Base-by-base conservation (phyloP, 2,329 filamentous ascomycete genomes). In the Epichloe festucae region DNA sequence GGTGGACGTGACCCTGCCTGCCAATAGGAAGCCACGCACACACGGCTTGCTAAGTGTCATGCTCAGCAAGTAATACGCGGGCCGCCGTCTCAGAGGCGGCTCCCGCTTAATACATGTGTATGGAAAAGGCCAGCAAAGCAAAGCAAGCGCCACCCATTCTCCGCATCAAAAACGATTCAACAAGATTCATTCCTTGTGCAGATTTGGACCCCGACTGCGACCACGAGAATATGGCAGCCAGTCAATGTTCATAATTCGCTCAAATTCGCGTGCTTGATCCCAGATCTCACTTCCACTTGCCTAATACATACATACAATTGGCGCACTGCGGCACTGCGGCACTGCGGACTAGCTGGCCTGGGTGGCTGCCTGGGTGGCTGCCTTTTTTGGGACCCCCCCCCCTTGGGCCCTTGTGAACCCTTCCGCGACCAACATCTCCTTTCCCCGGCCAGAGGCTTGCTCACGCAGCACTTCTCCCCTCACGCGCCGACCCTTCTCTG, bases 51-150 rank as follows among this genome's bases (percentile, higher is more conserved):
- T 27, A 4, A 23, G 21, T 23, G 21, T 23, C 23, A 23, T 23
- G 23, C 23, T 23, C 23, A 23, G 23, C 23, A 23, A 23, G 12
- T 27, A 17, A 17, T 17, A 5, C 23, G 17, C 21, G 12, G 41
- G 15, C 41, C 21, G 21, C 21, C 41, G 41, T 42, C 40, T 5
- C 38, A 38, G 40, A 36, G 27, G 17, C 17, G n/a, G 35, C 46
- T 8, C n/a, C 17, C 40, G 12, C 12, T 15, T 5, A 17, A 17
- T 17, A 38, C 27, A 21, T 31, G 7, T 27, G 23, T 27, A 36
- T 49, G 52, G 48, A 57, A 57, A 56, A 57, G 56, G 56, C 56
- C 52, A 56, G 52, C 56, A 50, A 57, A 52, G 54, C 50, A 43
- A 48, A 50, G 27, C 21, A 46, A 45, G 49, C 31, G 31, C 46